These are phyloP conservation scores for Boletus subparvulus DNA, from an alignment of 768 basidiomycete species.

Conservation along the genomic window DNA sequence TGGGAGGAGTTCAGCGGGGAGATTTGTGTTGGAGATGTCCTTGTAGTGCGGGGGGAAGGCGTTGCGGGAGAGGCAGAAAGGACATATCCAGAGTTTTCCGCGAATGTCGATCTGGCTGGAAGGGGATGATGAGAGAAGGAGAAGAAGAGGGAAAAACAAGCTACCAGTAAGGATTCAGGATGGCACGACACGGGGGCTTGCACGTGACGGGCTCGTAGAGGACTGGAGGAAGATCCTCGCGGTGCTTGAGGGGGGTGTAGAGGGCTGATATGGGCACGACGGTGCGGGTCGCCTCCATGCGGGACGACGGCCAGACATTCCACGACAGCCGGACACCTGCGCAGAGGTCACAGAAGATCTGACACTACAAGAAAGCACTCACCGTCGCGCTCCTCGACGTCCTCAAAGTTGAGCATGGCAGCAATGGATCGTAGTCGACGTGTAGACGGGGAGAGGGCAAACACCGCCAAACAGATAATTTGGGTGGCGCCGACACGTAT, in stretches of 20 bases:
- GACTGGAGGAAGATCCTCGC: conserved; percentile 93
- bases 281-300: conserved; percentile 96
- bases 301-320: conserved; percentile 98
- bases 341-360: background rate
- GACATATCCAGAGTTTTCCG: conserved; percentile 99
- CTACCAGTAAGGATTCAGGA: conserved; percentile 96
- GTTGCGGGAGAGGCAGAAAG: conserved; percentile 96
- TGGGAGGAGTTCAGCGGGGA: conserved; percentile 93
- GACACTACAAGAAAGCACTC: conserved; percentile 20
- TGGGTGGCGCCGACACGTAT: background rate
- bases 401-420: conserved; percentile 84
- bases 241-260: conserved; percentile 91
- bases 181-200: conserved; percentile 95
- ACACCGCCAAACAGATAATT: conserved; percentile 18
- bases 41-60: conserved; percentile 99
- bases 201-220: conserved; percentile 98
- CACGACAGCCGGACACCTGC: conserved; percentile 92
- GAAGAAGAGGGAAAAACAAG: conserved; percentile 19
- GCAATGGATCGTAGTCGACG: conserved; percentile 28
- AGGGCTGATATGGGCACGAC: conserved; percentile 98
- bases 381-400: conserved; percentile 97
- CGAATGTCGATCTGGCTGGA: conserved; percentile 96
- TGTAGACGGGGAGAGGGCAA: conserved; percentile 21
- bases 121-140: conserved; percentile 1
- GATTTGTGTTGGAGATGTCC: conserved; percentile 95